Conservation (phyloP, 345 rosid species). For the Boechera divaricarpa region DNA sequence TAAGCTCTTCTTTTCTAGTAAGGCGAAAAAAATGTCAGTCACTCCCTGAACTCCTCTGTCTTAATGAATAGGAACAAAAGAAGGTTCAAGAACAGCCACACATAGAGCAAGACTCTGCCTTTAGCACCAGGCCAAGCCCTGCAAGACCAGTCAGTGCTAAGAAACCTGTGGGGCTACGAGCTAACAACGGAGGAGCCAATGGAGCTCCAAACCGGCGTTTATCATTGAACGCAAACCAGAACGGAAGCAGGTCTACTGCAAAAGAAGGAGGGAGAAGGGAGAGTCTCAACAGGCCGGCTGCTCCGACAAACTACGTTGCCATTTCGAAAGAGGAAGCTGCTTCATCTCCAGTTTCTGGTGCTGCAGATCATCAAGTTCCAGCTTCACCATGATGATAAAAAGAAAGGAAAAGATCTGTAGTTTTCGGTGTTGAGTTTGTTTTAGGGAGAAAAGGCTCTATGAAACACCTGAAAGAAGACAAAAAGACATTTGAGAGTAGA, state of each 20-base stretch:
- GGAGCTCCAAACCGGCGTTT: constrained; percentile 87
- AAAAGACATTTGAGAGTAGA: constrained; percentile 42
- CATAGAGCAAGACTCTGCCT: constrained; percentile 77
- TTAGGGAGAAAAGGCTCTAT: constrained; percentile 36
- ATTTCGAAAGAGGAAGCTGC: constrained; percentile 83
- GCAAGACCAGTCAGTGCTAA: constrained; percentile 75
- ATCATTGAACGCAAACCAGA: constrained; percentile 78
- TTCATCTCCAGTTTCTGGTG: constrained; percentile 68
- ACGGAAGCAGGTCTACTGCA: constrained; percentile 67
- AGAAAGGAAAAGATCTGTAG: constrained; percentile 36
- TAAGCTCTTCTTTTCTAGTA: constrained; percentile 41
- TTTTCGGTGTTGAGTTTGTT: constrained; percentile 34
- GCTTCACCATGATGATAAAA: constrained; percentile 74
- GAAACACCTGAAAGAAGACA: constrained; percentile 34
- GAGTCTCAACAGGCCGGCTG: constrained; percentile 59
- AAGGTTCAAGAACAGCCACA: constrained; percentile 83
- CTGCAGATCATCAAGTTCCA: constrained; percentile 58
- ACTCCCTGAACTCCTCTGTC: background rate
- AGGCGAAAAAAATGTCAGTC: background rate
- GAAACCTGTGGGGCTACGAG: constrained; percentile 71
- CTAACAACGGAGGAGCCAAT: constrained; percentile 71
- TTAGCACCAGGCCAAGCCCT: constrained; percentile 85
- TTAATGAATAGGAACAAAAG: constrained; percentile 68
- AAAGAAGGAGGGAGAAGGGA: constrained; percentile 88
- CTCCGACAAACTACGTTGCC: constrained; percentile 79